Evolutionary conservation across 2,329 filamentous ascomycete species (phyloP).

Genomic region (Pseudogymnoascus pannorum): DNA sequence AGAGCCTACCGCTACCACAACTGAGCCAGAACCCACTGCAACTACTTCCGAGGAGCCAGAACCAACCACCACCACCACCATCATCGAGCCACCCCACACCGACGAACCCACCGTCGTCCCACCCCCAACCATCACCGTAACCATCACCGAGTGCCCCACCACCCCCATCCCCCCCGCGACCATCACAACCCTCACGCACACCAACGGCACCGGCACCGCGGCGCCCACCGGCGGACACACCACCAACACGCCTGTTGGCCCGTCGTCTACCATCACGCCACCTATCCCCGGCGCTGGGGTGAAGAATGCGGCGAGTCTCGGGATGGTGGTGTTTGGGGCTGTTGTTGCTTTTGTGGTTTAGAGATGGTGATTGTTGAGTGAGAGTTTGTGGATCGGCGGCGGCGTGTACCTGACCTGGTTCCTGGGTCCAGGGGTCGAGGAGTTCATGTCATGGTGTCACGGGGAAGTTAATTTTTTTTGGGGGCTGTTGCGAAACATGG

Average conservation of each 20-base stretch:
- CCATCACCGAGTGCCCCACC: conserved; percentile 12
- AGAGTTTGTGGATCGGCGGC: too few species aligned
- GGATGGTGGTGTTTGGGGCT: not conserved
- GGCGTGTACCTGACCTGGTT: too few species aligned
- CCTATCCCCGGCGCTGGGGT: not conserved
- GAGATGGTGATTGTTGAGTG: too few species aligned
- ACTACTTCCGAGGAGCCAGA: too few species aligned
- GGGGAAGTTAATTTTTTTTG: too few species aligned
- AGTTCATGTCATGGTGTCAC: too few species aligned
- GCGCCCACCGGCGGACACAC: not conserved
- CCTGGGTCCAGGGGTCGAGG: too few species aligned
- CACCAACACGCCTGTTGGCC: not conserved
- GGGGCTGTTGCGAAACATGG: too few species aligned
- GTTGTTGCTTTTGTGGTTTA: not conserved
- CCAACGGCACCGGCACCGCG: not conserved
- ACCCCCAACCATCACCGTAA: conserved; percentile 1
- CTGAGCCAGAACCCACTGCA: too few species aligned
- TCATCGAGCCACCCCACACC: not conserved
- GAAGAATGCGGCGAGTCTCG: not conserved
- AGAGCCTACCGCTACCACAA: conserved; percentile 17
- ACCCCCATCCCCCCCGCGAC: conserved; percentile 13
- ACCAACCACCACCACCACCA: not conserved
- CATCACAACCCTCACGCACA: not conserved
- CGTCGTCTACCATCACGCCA: not conserved
- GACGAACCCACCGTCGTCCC: not conserved